A percentile compares a stretch with the other conserved stretches of the same genome.
Evolutionary conservation across 148 eudicot genomes (phyloP).

Genomic region (Beta vulgaris): DNA sequence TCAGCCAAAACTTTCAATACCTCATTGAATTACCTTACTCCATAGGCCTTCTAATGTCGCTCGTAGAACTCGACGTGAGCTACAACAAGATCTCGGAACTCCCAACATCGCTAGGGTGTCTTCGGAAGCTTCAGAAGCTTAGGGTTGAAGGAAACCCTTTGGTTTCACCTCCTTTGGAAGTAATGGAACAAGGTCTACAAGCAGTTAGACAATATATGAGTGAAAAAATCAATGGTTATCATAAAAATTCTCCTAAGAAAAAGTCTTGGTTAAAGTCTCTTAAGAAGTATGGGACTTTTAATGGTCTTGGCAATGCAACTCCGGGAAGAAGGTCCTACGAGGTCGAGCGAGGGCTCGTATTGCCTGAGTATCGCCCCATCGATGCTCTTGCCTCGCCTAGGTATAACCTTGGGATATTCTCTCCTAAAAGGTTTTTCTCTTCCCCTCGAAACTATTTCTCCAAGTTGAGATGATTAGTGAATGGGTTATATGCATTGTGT

Average conservation of each 20-base stretch:
- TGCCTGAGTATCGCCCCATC: conserved; percentile 32
- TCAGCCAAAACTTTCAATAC: conserved; percentile 76
- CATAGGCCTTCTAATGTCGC: conserved; percentile 66
- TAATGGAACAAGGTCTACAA: conserved; percentile 54
- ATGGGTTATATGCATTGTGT: neutral
- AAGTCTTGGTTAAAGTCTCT: conserved; percentile 55
- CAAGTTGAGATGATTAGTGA: conserved; percentile 17
- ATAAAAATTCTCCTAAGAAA: conserved; percentile 41
- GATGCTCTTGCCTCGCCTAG: conserved; percentile 63
- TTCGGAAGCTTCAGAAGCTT: conserved; percentile 61
- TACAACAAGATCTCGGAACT: conserved; percentile 50
- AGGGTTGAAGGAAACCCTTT: conserved; percentile 71
- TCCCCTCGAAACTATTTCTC: conserved; percentile 34
- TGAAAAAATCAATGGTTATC: conserved; percentile 48
- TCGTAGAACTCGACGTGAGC: conserved; percentile 66
- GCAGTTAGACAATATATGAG: conserved; percentile 54
- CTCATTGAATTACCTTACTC: conserved; percentile 54
- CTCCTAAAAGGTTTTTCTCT: conserved; percentile 60
- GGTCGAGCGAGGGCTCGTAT: conserved; percentile 30
- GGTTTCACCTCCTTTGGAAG: conserved; percentile 60
- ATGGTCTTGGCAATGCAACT: conserved; percentile 25
- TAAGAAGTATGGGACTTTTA: conserved; percentile 43
- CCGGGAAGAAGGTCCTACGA: neutral
- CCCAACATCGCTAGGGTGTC: conserved; percentile 63
- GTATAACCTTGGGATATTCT: conserved; percentile 50